A percentile compares a stretch with the other conserved stretches of the same genome.
Evolutionary conservation across 768 basidiomycete species (phyloP).

Genomic region (Naematelia encephala): DNA sequence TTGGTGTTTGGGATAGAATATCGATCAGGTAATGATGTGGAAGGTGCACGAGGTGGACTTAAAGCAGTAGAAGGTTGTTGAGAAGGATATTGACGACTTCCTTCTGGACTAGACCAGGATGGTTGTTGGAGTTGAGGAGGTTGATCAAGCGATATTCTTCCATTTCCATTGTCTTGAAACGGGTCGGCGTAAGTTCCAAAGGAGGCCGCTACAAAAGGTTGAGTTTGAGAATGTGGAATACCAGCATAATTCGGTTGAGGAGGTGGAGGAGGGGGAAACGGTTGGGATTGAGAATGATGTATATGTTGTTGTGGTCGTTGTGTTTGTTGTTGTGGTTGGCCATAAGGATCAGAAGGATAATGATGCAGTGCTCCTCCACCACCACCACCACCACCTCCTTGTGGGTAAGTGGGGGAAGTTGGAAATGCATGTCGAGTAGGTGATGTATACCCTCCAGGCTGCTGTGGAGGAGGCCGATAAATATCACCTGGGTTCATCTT

Average conservation of each 20-base stretch:
- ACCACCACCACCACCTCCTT: too few species aligned
- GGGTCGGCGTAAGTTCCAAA: background rate
- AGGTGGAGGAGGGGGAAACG: constrained; percentile 7
- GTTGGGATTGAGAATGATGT: constrained; percentile 21
- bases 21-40: too few species aligned
- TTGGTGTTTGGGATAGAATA: background rate
- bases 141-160: background rate
- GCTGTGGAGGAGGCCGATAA: constrained; percentile 20
- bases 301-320: constrained; percentile 10
- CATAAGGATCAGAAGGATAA: constrained; percentile 10
- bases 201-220: background rate
- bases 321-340: background rate
- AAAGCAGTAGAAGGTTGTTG: background rate
- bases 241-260: constrained; percentile 7
- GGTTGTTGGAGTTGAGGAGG: constrained; percentile 6
- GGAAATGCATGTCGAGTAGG: background rate
- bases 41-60: background rate
- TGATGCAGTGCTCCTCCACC: constrained; percentile 10
- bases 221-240: constrained; percentile 9
- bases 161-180: background rate
- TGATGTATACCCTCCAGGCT: constrained; percentile 3
- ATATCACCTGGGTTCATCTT: constrained; percentile 43
- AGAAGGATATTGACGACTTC: background rate
- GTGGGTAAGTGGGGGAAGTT: background rate
- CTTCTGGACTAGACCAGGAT: background rate